A percentile compares a stretch with the other conserved stretches of the same genome.
Evolutionary conservation across 2,329 filamentous ascomycete species (phyloP).

Genomic region (Phialemoniopsis sp.): DNA sequence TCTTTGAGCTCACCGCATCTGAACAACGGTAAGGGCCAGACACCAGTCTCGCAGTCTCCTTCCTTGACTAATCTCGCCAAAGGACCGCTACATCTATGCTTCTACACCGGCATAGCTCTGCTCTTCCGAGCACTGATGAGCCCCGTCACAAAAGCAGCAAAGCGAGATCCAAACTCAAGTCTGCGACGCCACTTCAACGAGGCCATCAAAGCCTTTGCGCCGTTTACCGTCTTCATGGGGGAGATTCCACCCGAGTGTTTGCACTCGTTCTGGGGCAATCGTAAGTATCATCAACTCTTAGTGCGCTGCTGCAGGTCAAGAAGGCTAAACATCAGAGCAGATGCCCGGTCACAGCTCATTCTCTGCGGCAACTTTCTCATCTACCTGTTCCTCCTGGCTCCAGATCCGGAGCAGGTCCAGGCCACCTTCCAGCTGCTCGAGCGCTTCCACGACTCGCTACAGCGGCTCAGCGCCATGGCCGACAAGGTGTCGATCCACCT

Average conservation of each 20-base stretch:
- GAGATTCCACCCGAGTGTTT: constrained; percentile 27
- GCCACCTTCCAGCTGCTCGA: constrained; percentile 28
- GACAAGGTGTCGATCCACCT: constrained; percentile 23
- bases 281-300: constrained; percentile 21
- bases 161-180: constrained; percentile 26
- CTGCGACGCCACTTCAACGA: constrained; percentile 26
- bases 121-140: constrained; percentile 39
- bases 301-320: not conserved
- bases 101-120: constrained; percentile 34
- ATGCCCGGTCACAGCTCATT: constrained; percentile 37
- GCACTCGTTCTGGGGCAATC: constrained; percentile 37
- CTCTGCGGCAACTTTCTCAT: constrained; percentile 43
- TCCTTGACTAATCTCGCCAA: constrained; percentile 1
- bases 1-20: constrained; percentile 1
- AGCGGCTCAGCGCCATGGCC: constrained; percentile 23
- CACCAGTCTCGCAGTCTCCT: not conserved
- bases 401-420: constrained; percentile 24
- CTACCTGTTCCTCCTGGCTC: constrained; percentile 39
- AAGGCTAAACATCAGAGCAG: constrained; percentile 8
- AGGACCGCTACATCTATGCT: constrained; percentile 34
- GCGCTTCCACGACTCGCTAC: constrained; percentile 28
- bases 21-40: constrained; percentile 12
- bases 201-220: constrained; percentile 28
- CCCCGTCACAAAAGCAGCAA: constrained; percentile 35
- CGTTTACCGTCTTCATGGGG: constrained; percentile 31